phyloP scores from a whole-genome alignment of 306 rosid species.

The Citrullus mucosospermus region DNA sequence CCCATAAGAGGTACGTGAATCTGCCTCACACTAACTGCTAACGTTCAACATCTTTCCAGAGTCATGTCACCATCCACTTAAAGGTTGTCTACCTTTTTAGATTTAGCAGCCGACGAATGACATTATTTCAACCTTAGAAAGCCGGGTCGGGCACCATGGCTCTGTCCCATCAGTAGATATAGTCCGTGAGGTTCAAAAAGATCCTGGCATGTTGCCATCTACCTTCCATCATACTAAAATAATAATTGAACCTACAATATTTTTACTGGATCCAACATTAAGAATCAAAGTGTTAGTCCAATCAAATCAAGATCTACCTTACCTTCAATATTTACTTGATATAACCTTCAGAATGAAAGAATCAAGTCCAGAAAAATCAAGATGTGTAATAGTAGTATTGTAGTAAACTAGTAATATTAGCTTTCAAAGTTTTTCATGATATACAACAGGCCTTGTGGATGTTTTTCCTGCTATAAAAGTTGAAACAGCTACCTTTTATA shows the following conservation, averaged over 20 bases:
- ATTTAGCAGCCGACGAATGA: not conserved
- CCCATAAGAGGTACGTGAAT: not conserved
- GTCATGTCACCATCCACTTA: not conserved
- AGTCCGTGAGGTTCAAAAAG: not conserved
- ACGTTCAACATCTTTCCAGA: not conserved
- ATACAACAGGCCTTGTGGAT: not conserved
- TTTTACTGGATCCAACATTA: not conserved
- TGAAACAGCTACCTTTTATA: not conserved
- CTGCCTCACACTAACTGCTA: not conserved
- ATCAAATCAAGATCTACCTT: not conserved
- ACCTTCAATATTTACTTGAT: not conserved
- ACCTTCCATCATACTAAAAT: not conserved
- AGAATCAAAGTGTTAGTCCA: not conserved
- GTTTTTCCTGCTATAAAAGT: not conserved
- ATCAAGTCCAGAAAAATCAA: not conserved
- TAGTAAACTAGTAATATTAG: not conserved
- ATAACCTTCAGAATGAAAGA: not conserved
- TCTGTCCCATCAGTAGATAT: not conserved
- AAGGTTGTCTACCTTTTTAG: not conserved
- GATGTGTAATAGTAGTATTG: not conserved
- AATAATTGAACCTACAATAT: not conserved
- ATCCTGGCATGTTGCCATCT: not conserved
- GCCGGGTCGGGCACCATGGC: not conserved
- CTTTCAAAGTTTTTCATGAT: not conserved
- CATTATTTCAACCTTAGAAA: not conserved